phyloP scores from a whole-genome alignment of 73 alveolate genomes.

The Paramecium primaurelia region DNA sequence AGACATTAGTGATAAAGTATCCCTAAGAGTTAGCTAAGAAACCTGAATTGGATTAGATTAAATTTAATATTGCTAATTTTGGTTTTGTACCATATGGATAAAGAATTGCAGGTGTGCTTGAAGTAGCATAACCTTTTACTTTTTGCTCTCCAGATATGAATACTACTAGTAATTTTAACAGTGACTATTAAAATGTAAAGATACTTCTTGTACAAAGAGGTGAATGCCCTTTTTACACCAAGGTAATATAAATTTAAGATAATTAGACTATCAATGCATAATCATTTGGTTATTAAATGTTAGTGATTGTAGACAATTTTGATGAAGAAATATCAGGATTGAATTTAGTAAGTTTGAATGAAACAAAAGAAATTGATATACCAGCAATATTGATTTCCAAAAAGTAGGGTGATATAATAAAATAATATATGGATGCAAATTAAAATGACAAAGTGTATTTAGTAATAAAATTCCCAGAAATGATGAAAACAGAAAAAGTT shows the following conservation, averaged over 20 bases:
- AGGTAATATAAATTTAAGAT: not conserved
- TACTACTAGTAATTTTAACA: not conserved
- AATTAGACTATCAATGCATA: constrained; percentile 32
- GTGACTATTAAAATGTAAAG: not conserved
- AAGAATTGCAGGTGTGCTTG: not conserved
- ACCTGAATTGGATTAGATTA: not conserved
- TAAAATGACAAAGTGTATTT: not conserved
- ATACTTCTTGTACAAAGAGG: not conserved
- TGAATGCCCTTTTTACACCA: not conserved
- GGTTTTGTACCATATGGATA: constrained; percentile 47
- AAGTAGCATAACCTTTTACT: not conserved
- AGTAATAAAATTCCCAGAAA: not conserved
- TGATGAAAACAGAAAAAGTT: not conserved
- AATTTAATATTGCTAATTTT: not conserved
- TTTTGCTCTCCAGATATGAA: not conserved
- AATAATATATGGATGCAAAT: not conserved
- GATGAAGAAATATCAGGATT: not conserved
- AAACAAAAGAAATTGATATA: not conserved
- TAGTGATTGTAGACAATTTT: not conserved
- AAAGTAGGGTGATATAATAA: not conserved
- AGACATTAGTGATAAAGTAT: not conserved
- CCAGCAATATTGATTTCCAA: constrained; percentile 26
- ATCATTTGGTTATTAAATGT: not conserved
- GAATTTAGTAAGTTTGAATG: not conserved
- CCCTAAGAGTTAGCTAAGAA: not conserved